Conservation (phyloP, 257 asterid species). For the Voacanga thouarsii region DNA sequence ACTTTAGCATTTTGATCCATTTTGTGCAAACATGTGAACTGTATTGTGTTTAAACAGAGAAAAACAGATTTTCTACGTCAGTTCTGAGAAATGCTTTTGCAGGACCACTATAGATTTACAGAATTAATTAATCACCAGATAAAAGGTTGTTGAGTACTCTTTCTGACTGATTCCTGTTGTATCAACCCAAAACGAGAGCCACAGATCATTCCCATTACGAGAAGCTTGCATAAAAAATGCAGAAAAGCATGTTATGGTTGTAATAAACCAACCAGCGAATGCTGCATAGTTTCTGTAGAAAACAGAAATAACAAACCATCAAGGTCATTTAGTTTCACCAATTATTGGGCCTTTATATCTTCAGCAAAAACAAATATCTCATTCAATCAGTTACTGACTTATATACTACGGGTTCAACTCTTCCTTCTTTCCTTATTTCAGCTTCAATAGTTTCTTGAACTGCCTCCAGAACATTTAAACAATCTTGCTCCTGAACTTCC, state of each 20-base stretch:
- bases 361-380: not conserved
- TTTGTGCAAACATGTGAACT: not conserved
- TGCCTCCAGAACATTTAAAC: constrained; percentile 35
- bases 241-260: constrained; percentile 58
- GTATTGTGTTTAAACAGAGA: not conserved
- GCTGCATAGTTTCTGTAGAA: constrained; percentile 81
- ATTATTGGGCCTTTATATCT: not conserved
- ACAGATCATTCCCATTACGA: constrained; percentile 92
- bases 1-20: not conserved
- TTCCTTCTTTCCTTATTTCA: constrained; percentile 84
- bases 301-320: constrained; percentile 18
- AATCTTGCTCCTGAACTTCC: constrained; percentile 42
- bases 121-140: constrained; percentile 53
- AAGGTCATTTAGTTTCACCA: constrained; percentile 3
- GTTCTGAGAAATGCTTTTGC: constrained; percentile 8
- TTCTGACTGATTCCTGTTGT: constrained; percentile 47
- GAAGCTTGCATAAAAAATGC: constrained; percentile 96
- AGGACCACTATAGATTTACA: not conserved
- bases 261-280: constrained; percentile 74
- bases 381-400: constrained; percentile 50
- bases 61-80: not conserved
- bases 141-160: constrained; percentile 63
- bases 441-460: constrained; percentile 49
- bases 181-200: constrained; percentile 98
- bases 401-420: constrained; percentile 73